Conservation (phyloP, 202 grass and related monocot genomes). For the Musa balbisiana region DNA sequence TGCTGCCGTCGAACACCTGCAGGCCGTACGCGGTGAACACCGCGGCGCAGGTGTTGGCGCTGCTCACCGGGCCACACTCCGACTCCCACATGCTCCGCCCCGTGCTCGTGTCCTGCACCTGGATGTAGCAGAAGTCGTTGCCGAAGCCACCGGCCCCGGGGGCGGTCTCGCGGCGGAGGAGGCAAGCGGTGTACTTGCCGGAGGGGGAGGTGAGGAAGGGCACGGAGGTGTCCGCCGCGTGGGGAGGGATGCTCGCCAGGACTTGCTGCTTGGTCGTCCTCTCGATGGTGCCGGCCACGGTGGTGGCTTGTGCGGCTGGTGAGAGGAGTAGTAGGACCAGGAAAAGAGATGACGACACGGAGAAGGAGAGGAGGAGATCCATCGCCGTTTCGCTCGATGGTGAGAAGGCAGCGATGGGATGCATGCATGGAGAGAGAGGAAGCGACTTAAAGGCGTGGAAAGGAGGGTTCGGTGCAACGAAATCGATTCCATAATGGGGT, state of each 20-base stretch:
- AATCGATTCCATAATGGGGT: too few relatives aligned
- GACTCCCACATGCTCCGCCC: slow-evolving; percentile 1
- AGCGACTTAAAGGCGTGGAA: too few relatives aligned
- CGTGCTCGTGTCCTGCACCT: not conserved
- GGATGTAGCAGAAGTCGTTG: slow-evolving; percentile 7
- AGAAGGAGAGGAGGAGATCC: too few relatives aligned
- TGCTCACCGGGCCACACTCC: not conserved
- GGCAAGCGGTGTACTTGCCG: slow-evolving; percentile 1
- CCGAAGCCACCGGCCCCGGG: not conserved
- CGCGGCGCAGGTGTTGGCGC: not conserved
- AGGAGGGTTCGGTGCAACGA: too few relatives aligned
- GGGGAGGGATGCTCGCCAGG: not conserved
- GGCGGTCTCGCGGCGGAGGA: not conserved
- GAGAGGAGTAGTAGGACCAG: too few relatives aligned
- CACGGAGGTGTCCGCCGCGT: not conserved
- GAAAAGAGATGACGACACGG: too few relatives aligned
- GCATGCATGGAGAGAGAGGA: too few relatives aligned
- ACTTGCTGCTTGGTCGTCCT: not conserved
- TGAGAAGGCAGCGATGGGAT: too few relatives aligned
- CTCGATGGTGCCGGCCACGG: not conserved
- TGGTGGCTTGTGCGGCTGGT: not conserved
- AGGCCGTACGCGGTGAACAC: not conserved
- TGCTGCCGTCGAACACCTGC: not conserved
- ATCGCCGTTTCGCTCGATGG: too few relatives aligned
- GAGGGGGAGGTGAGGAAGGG: not conserved